These are phyloP conservation scores for Clavariopsis aquatica DNA, from an alignment of 495 filamentous ascomycete species.

Conservation along the genomic window DNA sequence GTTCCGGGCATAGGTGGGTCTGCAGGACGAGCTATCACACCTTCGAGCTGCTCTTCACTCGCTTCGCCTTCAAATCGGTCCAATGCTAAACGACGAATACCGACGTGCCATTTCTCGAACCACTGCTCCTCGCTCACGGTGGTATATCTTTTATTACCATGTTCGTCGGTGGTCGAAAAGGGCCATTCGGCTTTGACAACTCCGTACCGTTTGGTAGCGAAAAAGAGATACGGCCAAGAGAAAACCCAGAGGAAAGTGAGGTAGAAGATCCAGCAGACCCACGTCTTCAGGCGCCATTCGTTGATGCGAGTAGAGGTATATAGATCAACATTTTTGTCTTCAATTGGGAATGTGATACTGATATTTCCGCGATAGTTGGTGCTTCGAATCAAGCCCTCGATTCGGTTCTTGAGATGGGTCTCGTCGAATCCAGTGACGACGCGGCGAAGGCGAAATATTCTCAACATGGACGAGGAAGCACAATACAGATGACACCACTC, in stretches of 20 bases:
- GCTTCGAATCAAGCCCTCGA: constrained; percentile 52
- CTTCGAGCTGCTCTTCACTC: constrained; percentile 8
- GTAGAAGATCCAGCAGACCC: constrained; percentile 61
- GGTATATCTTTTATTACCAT: constrained; percentile 46
- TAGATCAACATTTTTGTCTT: constrained; percentile 52
- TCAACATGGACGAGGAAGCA: constrained; percentile 51
- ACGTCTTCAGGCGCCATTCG: constrained; percentile 57
- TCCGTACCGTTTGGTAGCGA: constrained; percentile 62
- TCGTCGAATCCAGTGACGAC: constrained; percentile 55
- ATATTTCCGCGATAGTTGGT: constrained; percentile 64
- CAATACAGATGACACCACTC: constrained; percentile 62
- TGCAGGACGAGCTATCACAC: constrained; percentile 30
- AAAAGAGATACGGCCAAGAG: constrained; percentile 64
- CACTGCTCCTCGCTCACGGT: constrained; percentile 38
- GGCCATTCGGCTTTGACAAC: constrained; percentile 58
- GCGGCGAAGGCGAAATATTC: constrained; percentile 56
- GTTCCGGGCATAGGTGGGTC: constrained; percentile 35
- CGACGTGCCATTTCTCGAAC: constrained; percentile 37
- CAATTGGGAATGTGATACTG: constrained; percentile 54
- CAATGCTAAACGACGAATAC: constrained; percentile 31
- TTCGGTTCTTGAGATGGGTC: constrained; percentile 47
- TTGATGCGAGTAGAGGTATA: constrained; percentile 59
- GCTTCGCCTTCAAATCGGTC: constrained; percentile 38
- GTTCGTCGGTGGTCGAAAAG: constrained; percentile 47
- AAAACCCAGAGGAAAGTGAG: constrained; percentile 63